Evolutionary conservation across 176 grass and related monocot species (phyloP).

Genomic region (Microstegium vimineum): DNA sequence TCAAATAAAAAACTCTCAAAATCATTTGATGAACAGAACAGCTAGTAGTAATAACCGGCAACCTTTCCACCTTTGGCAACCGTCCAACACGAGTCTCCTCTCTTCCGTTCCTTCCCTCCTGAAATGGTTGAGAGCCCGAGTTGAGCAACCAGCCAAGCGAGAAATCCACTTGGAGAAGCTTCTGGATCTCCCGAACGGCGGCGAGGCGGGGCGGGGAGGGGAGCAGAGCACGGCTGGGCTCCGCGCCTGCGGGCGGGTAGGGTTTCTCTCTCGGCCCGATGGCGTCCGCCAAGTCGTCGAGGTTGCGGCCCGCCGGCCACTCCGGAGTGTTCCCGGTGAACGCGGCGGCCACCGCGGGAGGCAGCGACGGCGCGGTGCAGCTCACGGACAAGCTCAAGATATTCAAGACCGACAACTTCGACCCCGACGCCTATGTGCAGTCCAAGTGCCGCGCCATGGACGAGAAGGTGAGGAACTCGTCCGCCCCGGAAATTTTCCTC

Average conservation of each 20-base stretch:
- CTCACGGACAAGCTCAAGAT: constrained; percentile 95
- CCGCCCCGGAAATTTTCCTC: background rate
- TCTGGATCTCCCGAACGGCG: background rate
- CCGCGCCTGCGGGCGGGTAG: background rate
- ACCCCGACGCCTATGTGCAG: constrained; percentile 96
- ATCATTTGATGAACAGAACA: background rate
- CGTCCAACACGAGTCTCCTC: constrained; percentile 7
- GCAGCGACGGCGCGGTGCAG: constrained; percentile 44
- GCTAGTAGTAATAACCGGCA: background rate
- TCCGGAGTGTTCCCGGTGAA: constrained; percentile 52
- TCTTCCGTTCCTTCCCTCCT: background rate
- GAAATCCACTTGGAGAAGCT: constrained; percentile 15
- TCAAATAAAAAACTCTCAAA: background rate
- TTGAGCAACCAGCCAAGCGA: background rate
- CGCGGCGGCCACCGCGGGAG: constrained; percentile 13
- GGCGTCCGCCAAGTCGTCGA: constrained; percentile 76
- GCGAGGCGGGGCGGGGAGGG: background rate
- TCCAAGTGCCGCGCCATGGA: constrained; percentile 90
- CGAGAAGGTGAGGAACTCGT: constrained; percentile 65
- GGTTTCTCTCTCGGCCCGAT: constrained; percentile 22
- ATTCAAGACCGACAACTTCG: constrained; percentile 96
- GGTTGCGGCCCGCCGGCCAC: constrained; percentile 55
- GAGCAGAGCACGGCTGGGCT: background rate
- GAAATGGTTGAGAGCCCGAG: background rate
- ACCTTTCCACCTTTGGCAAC: constrained; percentile 1